Conservation (phyloP, 441 rosid genomes). For the Eutrema salsugineum region DNA sequence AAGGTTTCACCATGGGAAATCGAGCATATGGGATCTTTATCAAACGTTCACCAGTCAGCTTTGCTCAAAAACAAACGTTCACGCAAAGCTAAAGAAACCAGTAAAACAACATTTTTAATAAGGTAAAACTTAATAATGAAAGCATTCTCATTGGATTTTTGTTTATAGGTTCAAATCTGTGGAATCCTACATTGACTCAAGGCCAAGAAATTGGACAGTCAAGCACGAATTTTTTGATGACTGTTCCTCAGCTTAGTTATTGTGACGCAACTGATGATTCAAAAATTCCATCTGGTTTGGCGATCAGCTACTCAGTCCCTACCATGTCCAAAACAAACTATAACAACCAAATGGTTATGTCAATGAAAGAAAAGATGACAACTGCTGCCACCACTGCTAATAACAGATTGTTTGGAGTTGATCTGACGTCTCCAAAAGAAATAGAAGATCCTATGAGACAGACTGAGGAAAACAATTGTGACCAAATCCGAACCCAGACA, state of each 20-base stretch:
- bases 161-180: constrained; percentile 24
- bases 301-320: constrained; percentile 40
- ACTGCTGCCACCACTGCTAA: constrained; percentile 26
- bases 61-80: not conserved
- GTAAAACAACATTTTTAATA: not conserved
- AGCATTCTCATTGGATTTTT: not conserved
- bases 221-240: not conserved
- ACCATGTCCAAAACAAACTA: constrained; percentile 19
- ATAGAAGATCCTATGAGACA: not conserved
- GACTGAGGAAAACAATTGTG: constrained; percentile 36
- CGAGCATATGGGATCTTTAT: not conserved
- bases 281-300: constrained; percentile 31
- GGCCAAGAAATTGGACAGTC: constrained; percentile 17
- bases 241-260: not conserved
- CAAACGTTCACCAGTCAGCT: not conserved
- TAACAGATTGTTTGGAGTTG: constrained; percentile 48
- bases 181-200: constrained; percentile 30
- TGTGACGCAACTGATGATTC: constrained; percentile 41
- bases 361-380: constrained; percentile 22
- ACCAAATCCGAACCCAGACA: constrained; percentile 9
- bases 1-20: not conserved
- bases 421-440: constrained; percentile 24
- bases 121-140: not conserved
- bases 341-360: constrained; percentile 17
- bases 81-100: not conserved